Conservation (phyloP, 2,329 filamentous ascomycete genomes). For the Furcasterigmium furcatum region DNA sequence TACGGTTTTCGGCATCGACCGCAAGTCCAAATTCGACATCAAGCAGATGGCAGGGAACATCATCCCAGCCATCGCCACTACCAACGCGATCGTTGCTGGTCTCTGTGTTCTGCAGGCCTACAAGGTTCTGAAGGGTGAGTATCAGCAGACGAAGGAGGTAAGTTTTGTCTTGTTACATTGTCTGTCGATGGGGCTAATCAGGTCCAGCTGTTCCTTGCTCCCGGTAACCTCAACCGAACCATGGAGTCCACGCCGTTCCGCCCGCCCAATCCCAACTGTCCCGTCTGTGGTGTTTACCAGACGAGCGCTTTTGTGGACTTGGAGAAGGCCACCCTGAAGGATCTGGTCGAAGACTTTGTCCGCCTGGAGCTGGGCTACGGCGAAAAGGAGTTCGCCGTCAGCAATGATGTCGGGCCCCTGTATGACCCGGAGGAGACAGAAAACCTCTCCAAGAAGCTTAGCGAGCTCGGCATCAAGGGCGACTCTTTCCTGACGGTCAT, state of each 20-base stretch:
- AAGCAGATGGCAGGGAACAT: conserved; percentile 99
- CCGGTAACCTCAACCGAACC: conserved; percentile 55
- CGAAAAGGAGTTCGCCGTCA: conserved; percentile 74
- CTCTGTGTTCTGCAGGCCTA: conserved; percentile 90
- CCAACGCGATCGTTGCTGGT: conserved; percentile 92
- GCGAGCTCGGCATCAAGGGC: conserved; percentile 70
- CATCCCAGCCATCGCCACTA: conserved; percentile 96
- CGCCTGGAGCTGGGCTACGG: conserved; percentile 70
- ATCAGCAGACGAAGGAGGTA: conserved; percentile 71
- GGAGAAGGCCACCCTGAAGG: conserved; percentile 68
- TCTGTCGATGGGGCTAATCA: background rate
- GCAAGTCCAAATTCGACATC: conserved; percentile 89
- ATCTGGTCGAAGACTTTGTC: conserved; percentile 75
- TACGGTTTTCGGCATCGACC: conserved; percentile 81
- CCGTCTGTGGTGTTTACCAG: conserved; percentile 76
- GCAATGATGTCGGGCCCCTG: conserved; percentile 70
- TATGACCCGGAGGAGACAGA: conserved; percentile 90
- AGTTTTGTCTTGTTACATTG: conserved; percentile 7
- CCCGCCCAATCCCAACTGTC: conserved; percentile 75
- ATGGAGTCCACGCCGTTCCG: conserved; percentile 55
- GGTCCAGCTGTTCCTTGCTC: conserved; percentile 71
- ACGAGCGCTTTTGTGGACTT: conserved; percentile 66
- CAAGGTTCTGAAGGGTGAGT: conserved; percentile 78
- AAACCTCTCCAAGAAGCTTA: conserved; percentile 76
- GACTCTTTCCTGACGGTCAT: conserved; percentile 79